Evolutionary conservation across 768 basidiomycete genomes (phyloP).

Genomic region (Hemileccinum rubropunctum): DNA sequence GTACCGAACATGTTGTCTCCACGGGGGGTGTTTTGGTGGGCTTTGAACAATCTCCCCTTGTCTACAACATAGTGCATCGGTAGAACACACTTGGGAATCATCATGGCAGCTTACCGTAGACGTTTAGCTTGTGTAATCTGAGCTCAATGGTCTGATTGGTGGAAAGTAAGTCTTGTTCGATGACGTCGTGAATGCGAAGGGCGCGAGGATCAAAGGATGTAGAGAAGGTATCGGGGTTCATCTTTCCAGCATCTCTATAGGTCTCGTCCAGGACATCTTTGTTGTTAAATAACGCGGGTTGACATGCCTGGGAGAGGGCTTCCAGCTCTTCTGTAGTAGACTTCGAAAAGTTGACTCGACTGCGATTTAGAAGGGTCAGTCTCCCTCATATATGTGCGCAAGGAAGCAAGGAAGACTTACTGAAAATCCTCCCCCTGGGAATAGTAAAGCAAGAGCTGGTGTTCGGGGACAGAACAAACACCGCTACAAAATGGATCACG

Average conservation of each 20-base stretch:
- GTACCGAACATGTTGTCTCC: conserved; percentile 47
- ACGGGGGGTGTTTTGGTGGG: conserved; percentile 48
- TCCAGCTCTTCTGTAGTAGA: conserved; percentile 3
- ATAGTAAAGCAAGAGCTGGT: neutral
- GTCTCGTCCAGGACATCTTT: neutral
- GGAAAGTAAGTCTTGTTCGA: neutral
- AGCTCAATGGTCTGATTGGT: neutral
- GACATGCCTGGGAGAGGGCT: conserved; percentile 34
- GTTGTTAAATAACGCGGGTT: conserved; percentile 37
- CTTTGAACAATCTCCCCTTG: conserved; percentile 45
- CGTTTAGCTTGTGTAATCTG: neutral
- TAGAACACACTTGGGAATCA: neutral
- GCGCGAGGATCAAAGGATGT: neutral
- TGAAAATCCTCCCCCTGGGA: neutral
- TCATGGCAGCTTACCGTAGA: neutral
- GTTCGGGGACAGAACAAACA: neutral
- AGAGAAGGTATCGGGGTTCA: neutral
- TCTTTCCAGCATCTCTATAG: neutral
- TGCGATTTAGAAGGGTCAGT: neutral
- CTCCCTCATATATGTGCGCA: no score
- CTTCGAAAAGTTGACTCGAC: neutral
- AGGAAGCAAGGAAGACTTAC: neutral
- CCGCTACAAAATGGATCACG: neutral
- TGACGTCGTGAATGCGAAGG: neutral
- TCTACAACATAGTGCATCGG: conserved; percentile 12